Evolutionary conservation across 1,139 yeast genomes (phyloP).

Genomic region (Magnusiomyces tetraspermus): DNA sequence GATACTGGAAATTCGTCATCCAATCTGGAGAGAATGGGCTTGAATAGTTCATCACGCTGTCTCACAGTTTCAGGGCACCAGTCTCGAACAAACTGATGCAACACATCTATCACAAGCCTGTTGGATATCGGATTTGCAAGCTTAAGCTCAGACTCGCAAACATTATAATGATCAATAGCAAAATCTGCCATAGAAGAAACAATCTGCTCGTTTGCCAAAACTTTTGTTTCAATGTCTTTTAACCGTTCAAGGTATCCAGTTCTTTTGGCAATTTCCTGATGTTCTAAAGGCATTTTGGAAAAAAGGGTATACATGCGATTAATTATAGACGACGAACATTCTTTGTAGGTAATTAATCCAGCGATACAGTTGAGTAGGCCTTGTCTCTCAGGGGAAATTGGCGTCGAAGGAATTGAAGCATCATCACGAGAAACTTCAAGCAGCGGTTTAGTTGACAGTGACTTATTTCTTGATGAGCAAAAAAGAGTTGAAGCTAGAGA

Average conservation of each 20-base stretch:
- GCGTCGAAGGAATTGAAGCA: too few species aligned
- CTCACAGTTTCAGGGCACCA: conserved; percentile 44
- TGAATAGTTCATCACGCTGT: conserved; percentile 46
- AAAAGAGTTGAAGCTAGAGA: too few species aligned
- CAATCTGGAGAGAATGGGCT: conserved; percentile 39
- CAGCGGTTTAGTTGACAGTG: too few species aligned
- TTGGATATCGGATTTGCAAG: conserved; percentile 27
- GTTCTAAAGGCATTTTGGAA: conserved; percentile 45
- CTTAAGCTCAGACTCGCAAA: conserved; percentile 38
- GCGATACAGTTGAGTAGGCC: conserved; percentile 44
- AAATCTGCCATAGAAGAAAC: conserved; percentile 38
- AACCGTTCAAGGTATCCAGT: conserved; percentile 51
- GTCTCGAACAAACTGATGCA: conserved; percentile 68
- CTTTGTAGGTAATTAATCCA: conserved; percentile 41
- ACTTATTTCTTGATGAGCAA: too few species aligned
- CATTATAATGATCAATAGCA: conserved; percentile 36
- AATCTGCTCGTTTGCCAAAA: conserved; percentile 40
- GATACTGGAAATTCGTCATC: conserved; percentile 26
- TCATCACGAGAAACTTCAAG: too few species aligned
- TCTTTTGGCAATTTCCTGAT: conserved; percentile 44
- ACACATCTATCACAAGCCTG: conserved; percentile 55
- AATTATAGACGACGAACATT: conserved; percentile 37
- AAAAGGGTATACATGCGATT: conserved; percentile 40
- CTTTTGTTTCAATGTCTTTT: conserved; percentile 37
- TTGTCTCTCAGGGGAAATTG: conserved; percentile 20